Evolutionary conservation across 768 basidiomycete genomes (phyloP), one percentile per base, ranked within the genome.

Genomic region (Basidioascus undulatus): DNA sequence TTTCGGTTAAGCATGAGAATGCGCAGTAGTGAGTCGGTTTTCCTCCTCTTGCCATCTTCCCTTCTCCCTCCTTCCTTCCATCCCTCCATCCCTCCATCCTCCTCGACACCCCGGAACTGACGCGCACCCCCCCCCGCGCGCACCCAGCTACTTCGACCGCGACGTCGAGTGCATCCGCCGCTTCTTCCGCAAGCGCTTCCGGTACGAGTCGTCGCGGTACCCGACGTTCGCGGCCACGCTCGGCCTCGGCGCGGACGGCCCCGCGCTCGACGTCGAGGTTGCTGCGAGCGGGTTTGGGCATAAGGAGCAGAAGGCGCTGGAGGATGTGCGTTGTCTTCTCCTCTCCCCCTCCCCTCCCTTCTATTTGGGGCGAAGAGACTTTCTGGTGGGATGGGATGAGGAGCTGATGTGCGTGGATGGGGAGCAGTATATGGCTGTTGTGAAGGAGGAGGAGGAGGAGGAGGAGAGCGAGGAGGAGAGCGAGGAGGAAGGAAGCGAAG

Each of bases 91-190:
- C 4, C 3, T 44, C 25, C 5, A 4, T 6, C 24, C 9, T 18
- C 10, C 16, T 23, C 2, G 30, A 32, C 15, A 3, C 31, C 16
- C 25, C 15, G 19, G 8, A 8, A 13, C 15, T 32, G 26, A 27
- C 5, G 25, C n/a, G 12, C 12, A 28, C 15, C 30, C 12, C 8
- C 13, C 7, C 23, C 2, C 19, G 21, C 30, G 16, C 19, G 36
- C 6, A 12, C 21, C 5, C 44, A 89, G 87, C 82, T 98, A 92
- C 62, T 98, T 98, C 62, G 89, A 96, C 58, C 75, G 92, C 18
- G 92, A 98, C 58, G 92, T 98, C 7, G 77, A 89, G 44, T 94
- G 92, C 57, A 84, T 98, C 50, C 70, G 84, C 26, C 74, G 70
- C 8, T 98, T 92, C 62, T 96, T 98, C 65, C 68, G 66, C 52